These are phyloP conservation scores for Hypoxylon sp. DNA, from an alignment of 2,329 filamentous ascomycete genomes.

Conservation along the genomic window DNA sequence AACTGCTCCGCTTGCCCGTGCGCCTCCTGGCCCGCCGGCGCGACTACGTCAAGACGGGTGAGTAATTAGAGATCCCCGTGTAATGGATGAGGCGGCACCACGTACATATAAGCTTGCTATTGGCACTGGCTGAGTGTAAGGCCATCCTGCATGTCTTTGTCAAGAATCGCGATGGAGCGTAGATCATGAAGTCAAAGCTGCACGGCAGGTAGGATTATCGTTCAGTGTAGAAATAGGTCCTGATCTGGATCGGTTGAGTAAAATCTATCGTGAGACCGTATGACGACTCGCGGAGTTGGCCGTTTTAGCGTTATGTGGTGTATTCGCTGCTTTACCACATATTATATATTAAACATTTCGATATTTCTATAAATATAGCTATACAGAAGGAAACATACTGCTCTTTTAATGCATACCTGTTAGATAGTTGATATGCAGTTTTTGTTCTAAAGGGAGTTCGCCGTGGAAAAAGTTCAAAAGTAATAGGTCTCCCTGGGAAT, in stretches of 20 bases:
- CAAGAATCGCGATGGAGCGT: conserved; percentile 12
- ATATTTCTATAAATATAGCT: no score
- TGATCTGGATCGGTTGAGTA: background rate
- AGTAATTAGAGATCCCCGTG: background rate
- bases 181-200: conserved; percentile 21
- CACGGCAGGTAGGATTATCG: background rate
- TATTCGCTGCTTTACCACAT: no score
- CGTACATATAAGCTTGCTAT: conserved; percentile 43
- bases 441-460: no score
- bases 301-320: background rate
- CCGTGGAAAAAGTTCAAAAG: no score
- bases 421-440: no score
- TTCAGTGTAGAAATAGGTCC: background rate
- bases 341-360: no score
- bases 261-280: background rate
- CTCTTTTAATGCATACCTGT: no score
- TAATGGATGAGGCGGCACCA: background rate
- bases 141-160: conserved; percentile 39
- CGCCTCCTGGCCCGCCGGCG: conserved; percentile 66
- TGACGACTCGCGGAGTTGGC: background rate
- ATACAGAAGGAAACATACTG: no score
- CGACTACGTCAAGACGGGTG: conserved; percentile 57
- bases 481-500: conserved; percentile 37
- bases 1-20: conserved; percentile 79
- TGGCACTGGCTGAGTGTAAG: conserved; percentile 39